Evolutionary conservation across 441 rosid genomes (phyloP), one percentile per base, ranked within the genome.

Genomic region (Gossypium trilobum): DNA sequence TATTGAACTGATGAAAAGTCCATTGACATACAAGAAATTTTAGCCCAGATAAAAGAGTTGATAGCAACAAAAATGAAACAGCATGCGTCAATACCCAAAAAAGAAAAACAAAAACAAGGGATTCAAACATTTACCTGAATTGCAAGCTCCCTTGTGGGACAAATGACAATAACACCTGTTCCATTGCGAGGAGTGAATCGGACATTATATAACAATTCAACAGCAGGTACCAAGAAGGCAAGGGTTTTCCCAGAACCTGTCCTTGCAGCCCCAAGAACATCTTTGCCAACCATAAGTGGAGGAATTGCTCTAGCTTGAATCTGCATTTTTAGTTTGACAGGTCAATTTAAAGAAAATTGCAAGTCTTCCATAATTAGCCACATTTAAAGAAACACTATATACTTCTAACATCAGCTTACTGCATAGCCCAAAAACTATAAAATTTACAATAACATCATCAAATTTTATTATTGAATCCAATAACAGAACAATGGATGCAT

Each of bases 91-190:
- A 6, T 55, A 55, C 25, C 50, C 13, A 44, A 44, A 44, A 44
- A 44, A 10, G 50, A 55, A 55, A 20, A 55, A 19, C 31, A 19
- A 7, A 1, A 54, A 22, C 22, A 48, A 70, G 27, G 31, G 48
- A n/a, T 0, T 23, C 55, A 56, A 36, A 9, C 31, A 23, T 55
- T 75, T 31, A 95, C 99, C 96, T 95, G 98, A 62, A 95, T 95
- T 55, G 99, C 98, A 74, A 95, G 98, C 76, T 95, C 98, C 74
- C 98, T 89, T 25, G 98, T 92, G 20, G 99, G 99, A 82, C 97
- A 91, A 78, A 92, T 92, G 72, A 23, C 92, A 13, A 95, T 78
- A 54, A 89, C 95, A 59, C 98, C 98, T 0, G 91, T 83, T 52
- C 98, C 99, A 62, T 88, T 91, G 66, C 87, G 86, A 77, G 96